Conservation (phyloP, 2,329 filamentous ascomycete genomes). For the Alternaria atra region DNA sequence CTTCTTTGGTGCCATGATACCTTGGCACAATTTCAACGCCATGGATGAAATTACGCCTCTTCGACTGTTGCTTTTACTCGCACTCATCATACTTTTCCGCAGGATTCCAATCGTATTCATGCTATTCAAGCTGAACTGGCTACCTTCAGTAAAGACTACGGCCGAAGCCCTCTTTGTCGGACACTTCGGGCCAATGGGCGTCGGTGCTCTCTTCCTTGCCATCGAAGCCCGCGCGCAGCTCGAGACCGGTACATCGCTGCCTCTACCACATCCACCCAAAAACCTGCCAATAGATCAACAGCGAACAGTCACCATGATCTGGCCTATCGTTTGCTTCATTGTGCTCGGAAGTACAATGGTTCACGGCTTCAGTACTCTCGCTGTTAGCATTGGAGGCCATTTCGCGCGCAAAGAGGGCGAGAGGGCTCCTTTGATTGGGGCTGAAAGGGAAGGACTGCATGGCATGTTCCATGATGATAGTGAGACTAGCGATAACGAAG, state of each 20-base stretch:
- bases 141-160: constrained; percentile 60
- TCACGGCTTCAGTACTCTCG: constrained; percentile 63
- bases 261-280: constrained; percentile 55
- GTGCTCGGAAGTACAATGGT: constrained; percentile 64
- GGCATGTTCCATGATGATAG: constrained; percentile 60
- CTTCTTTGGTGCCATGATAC: constrained; percentile 65
- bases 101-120: constrained; percentile 62
- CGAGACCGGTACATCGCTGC: constrained; percentile 59
- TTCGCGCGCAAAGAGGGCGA: constrained; percentile 57
- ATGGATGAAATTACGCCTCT: constrained; percentile 51
- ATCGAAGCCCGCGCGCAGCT: constrained; percentile 64
- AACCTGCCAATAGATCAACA: constrained; percentile 46
- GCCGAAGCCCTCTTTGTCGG: constrained; percentile 64
- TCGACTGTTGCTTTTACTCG: constrained; percentile 57
- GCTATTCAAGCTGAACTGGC: constrained; percentile 53
- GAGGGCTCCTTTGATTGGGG: constrained; percentile 60
- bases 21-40: constrained; percentile 57
- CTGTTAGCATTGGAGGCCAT: constrained; percentile 60
- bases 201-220: constrained; percentile 65
- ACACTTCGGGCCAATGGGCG: constrained; percentile 67
- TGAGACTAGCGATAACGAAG: constrained; percentile 17
- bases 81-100: constrained; percentile 62
- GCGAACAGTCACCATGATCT: constrained; percentile 58
- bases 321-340: constrained; percentile 65
- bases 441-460: constrained; percentile 60